Percentiles rank a stretch among this genome's conserved stretches.
phyloP scores from a whole-genome alignment of 306 rosid species.

The Prunus dulcis region DNA sequence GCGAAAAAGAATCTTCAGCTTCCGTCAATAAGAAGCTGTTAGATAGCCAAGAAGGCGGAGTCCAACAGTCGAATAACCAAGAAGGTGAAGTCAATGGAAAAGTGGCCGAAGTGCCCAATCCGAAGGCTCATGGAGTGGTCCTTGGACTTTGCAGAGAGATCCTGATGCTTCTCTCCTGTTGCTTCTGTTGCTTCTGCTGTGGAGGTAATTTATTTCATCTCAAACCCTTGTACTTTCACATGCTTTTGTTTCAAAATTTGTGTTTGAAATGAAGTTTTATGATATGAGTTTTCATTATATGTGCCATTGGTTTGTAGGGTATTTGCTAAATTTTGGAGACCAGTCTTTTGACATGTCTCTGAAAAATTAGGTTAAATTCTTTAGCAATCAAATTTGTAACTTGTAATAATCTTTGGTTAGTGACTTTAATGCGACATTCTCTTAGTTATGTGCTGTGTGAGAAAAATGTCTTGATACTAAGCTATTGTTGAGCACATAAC shows the following conservation, averaged over 20 bases:
- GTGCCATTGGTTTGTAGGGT: not conserved
- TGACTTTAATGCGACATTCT: not conserved
- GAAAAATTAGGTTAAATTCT: not conserved
- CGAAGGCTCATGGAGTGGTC: conserved; percentile 4
- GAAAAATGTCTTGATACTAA: not conserved
- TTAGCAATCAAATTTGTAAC: not conserved
- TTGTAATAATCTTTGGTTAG: not conserved
- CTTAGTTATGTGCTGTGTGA: not conserved
- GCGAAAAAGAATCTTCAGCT: conserved; percentile 14
- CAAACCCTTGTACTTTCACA: not conserved
- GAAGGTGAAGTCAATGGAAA: conserved; percentile 4
- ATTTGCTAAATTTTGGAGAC: not conserved
- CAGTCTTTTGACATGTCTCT: not conserved
- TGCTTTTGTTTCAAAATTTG: not conserved
- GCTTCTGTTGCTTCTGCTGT: conserved; percentile 34
- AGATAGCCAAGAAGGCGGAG: conserved; percentile 7
- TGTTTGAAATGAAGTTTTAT: not conserved
- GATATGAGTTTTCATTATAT: conserved; percentile 6
- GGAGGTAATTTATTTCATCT: conserved; percentile 27
- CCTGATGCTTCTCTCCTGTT: conserved; percentile 24
- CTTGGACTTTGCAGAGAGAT: conserved; percentile 2
- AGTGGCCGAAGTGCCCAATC: not conserved
- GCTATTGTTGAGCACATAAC: not conserved
- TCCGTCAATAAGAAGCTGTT: conserved; percentile 25
- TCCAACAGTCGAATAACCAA: conserved; percentile 9